phyloP scores from a whole-genome alignment of 2,329 filamentous ascomycete genomes.

The Didymella segeticola region DNA sequence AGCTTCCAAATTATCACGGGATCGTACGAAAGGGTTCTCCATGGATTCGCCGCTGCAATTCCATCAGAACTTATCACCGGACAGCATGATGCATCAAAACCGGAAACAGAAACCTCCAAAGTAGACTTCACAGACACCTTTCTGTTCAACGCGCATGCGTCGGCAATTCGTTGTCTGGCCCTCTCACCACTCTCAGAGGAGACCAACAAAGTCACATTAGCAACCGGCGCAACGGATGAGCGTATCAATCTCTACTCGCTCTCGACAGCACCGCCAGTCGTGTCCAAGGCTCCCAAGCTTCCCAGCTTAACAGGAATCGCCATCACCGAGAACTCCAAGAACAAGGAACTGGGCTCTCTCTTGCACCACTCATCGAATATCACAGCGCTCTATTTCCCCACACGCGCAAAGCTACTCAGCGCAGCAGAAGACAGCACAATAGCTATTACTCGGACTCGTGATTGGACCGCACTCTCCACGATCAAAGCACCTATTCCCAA shows the following conservation, averaged over 20 bases:
- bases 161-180: conserved; percentile 87
- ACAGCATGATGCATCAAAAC: conserved; percentile 25
- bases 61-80: conserved; percentile 47
- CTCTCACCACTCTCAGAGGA: conserved; percentile 74
- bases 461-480: conserved; percentile 85
- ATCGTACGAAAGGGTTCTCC: conserved; percentile 91
- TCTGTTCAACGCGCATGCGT: conserved; percentile 91
- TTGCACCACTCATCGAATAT: conserved; percentile 86
- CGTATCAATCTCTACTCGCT: conserved; percentile 93
- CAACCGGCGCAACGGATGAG: conserved; percentile 91
- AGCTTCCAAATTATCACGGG: conserved; percentile 89
- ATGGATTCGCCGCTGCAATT: conserved; percentile 84
- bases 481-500: conserved; percentile 91
- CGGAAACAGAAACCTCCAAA: conserved; percentile 33
- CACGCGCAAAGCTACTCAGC: conserved; percentile 85
- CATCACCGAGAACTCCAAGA: conserved; percentile 83
- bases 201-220: conserved; percentile 84
- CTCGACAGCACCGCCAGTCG: conserved; percentile 63
- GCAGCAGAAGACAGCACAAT: conserved; percentile 90
- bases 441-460: conserved; percentile 82
- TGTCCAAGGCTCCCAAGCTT: conserved; percentile 66
- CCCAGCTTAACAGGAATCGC: conserved; percentile 74
- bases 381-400: conserved; percentile 81
- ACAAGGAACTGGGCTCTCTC: conserved; percentile 85
- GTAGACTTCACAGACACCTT: conserved; percentile 88